Evolutionary conservation across 2,329 filamentous ascomycete species (phyloP).

Genomic region (Fusarium sp.): DNA sequence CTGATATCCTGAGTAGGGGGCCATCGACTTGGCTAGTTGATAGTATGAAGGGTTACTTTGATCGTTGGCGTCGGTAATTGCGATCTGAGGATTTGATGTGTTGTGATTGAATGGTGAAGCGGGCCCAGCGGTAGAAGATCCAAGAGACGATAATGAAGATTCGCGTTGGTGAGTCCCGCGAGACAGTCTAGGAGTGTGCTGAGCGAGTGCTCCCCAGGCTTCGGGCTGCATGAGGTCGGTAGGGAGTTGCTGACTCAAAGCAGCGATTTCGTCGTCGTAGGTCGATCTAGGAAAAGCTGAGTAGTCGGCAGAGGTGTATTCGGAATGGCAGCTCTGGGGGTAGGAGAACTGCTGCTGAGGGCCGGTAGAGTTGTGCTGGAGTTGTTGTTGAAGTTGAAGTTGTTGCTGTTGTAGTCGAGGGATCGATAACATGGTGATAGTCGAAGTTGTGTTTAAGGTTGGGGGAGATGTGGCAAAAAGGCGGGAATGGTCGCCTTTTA

Average conservation of each 20-base stretch:
- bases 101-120: slow-evolving; percentile 67
- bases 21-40: slow-evolving; percentile 59
- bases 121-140: slow-evolving; percentile 67
- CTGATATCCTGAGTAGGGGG: slow-evolving; percentile 57
- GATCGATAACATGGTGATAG: slow-evolving; percentile 48
- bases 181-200: slow-evolving; percentile 53
- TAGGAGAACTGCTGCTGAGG: slow-evolving; percentile 32
- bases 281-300: slow-evolving; percentile 34
- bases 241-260: slow-evolving; percentile 41
- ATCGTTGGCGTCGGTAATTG: slow-evolving; percentile 62
- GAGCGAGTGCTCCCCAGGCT: slow-evolving; percentile 53
- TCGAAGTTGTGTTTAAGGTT: slow-evolving; percentile 40
- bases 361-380: slow-evolving; percentile 46
- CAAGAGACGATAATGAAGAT: slow-evolving; percentile 69
- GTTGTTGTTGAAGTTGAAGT: slow-evolving; percentile 42
- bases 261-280: slow-evolving; percentile 44
- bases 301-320: slow-evolving; percentile 33
- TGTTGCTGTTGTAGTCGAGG: slow-evolving; percentile 44
- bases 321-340: slow-evolving; percentile 34
- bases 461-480: slow-evolving; percentile 41
- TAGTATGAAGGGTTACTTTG: slow-evolving; percentile 56
- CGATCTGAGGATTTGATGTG: slow-evolving; percentile 68
- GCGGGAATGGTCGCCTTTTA: slow-evolving; percentile 44
- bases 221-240: slow-evolving; percentile 57
- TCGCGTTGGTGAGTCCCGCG: slow-evolving; percentile 66